phyloP scores from a whole-genome alignment of 1,284 basidiomycete genomes.

The Microbotryum saponariae region DNA sequence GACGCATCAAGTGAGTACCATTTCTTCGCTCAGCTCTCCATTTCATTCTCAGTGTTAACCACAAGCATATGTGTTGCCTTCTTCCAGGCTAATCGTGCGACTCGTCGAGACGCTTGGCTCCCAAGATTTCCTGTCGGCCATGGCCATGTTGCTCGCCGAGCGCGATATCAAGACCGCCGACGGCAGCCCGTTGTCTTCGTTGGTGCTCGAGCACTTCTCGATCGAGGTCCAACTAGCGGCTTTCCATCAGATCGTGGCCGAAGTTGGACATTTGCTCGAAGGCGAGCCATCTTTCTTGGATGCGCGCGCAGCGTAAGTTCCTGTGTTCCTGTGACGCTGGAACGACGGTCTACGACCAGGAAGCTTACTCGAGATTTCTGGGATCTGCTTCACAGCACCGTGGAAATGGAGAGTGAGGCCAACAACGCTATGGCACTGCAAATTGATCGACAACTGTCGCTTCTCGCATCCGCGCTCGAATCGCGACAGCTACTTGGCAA shows the following conservation, averaged over 20 bases:
- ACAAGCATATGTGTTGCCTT: conserved; percentile 18
- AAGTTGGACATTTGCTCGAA: conserved; percentile 55
- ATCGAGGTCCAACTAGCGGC: conserved; percentile 53
- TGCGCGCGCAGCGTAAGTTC: conserved; percentile 48
- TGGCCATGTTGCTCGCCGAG: conserved; percentile 80
- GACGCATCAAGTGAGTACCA: conserved; percentile 59
- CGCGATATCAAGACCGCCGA: conserved; percentile 58
- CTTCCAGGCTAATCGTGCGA: conserved; percentile 73
- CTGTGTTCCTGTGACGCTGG: conserved; percentile 32
- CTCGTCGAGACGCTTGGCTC: conserved; percentile 79
- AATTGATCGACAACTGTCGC: neutral
- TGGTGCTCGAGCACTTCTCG: conserved; percentile 56
- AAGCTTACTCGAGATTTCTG: no score
- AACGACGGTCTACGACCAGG: no score
- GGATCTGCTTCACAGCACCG: neutral
- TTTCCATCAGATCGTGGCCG: conserved; percentile 58
- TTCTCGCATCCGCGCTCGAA: conserved; percentile 25
- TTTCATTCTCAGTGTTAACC: conserved; percentile 10
- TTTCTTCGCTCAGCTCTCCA: conserved; percentile 30
- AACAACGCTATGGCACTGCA: neutral
- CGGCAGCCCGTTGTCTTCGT: conserved; percentile 55
- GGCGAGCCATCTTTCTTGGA: conserved; percentile 54
- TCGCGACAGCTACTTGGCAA: conserved; percentile 31
- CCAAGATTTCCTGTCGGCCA: conserved; percentile 70
- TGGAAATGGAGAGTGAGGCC: neutral